These are phyloP conservation scores for Pseudovirgaria hyperparasitica DNA, from an alignment of 2,329 filamentous ascomycete genomes.

Conservation along the genomic window DNA sequence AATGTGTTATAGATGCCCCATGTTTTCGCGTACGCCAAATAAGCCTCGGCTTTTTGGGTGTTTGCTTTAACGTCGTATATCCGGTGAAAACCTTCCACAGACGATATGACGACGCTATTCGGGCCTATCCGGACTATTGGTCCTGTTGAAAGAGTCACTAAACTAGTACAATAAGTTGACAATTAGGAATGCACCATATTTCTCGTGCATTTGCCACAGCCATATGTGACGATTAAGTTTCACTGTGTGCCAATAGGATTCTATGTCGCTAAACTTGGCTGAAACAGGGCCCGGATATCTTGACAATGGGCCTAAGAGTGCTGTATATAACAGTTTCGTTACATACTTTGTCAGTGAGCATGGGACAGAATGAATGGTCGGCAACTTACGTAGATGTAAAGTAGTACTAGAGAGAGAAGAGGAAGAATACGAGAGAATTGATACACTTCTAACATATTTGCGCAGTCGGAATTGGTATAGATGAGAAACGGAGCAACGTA, in stretches of 20 bases:
- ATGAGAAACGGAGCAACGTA: too few species aligned
- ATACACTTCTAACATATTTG: too few species aligned
- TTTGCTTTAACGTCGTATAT: slow-evolving; percentile 33
- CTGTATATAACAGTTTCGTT: slow-evolving; percentile 5
- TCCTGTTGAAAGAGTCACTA: slow-evolving; percentile 5
- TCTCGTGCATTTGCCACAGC: slow-evolving; percentile 56
- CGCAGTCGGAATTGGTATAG: too few species aligned
- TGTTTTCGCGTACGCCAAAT: slow-evolving; percentile 26
- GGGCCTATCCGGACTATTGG: slow-evolving; percentile 52
- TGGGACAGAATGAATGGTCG: too few species aligned
- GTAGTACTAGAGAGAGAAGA: too few species aligned
- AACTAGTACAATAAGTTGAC: background rate
- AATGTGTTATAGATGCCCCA: slow-evolving; percentile 24
- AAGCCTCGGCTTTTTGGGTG: slow-evolving; percentile 32
- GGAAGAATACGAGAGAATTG: too few species aligned
- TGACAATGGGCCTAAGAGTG: slow-evolving; percentile 7
- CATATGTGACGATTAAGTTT: slow-evolving; percentile 60
- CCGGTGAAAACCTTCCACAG: slow-evolving; percentile 33
- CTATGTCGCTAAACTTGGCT: slow-evolving; percentile 10
- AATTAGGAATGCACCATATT: slow-evolving; percentile 44
- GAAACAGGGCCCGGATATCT: slow-evolving; percentile 10
- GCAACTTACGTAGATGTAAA: too few species aligned
- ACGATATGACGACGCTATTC: slow-evolving; percentile 63
- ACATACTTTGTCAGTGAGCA: too few species aligned
- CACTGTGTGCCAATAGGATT: slow-evolving; percentile 48